These are phyloP conservation scores for Ophiocordyceps camponoti-rufipedis DNA, from an alignment of 2,329 filamentous ascomycete genomes.

Conservation along the genomic window DNA sequence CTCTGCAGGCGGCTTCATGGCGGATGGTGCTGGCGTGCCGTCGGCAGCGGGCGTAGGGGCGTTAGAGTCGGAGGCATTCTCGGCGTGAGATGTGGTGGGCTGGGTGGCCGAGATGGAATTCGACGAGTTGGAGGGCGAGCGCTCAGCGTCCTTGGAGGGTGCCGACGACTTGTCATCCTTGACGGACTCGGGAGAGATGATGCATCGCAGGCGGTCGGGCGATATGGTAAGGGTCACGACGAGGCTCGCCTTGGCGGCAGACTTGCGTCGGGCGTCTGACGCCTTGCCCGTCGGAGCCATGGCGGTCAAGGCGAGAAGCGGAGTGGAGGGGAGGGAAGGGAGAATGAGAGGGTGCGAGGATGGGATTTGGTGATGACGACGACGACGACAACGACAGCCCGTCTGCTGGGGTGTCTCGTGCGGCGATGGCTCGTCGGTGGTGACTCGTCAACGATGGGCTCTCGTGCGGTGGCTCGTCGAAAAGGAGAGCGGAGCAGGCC, in stretches of 20 bases:
- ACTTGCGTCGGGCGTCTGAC: conserved; percentile 18
- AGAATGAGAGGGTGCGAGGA: not conserved
- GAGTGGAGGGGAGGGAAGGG: not conserved
- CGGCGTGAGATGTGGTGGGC: conserved; percentile 26
- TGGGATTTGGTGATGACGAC: not conserved
- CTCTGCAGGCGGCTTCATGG: conserved; percentile 42
- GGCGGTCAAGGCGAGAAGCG: not conserved
- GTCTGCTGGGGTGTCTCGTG: no score
- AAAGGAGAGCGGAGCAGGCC: conserved; percentile 7
- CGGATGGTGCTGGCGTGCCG: conserved; percentile 34
- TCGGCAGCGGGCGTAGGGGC: conserved; percentile 38
- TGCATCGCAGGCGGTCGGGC: conserved; percentile 28
- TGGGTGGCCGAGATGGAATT: conserved; percentile 15
- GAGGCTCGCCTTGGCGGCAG: conserved; percentile 15
- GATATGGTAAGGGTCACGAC: conserved; percentile 35
- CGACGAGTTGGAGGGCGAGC: conserved; percentile 25
- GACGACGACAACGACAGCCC: not conserved
- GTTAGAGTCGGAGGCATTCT: conserved; percentile 40
- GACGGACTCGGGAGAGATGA: conserved; percentile 24
- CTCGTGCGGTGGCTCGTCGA: not conserved
- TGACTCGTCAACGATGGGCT: not conserved
- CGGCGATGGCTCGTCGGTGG: not conserved
- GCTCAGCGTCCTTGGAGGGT: conserved; percentile 18
- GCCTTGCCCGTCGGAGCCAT: conserved; percentile 18
- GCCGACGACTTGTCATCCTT: conserved; percentile 20